Evolutionary conservation across 805 yeast genomes (phyloP).

Genomic region (Saccharomycopsis selenospora): DNA sequence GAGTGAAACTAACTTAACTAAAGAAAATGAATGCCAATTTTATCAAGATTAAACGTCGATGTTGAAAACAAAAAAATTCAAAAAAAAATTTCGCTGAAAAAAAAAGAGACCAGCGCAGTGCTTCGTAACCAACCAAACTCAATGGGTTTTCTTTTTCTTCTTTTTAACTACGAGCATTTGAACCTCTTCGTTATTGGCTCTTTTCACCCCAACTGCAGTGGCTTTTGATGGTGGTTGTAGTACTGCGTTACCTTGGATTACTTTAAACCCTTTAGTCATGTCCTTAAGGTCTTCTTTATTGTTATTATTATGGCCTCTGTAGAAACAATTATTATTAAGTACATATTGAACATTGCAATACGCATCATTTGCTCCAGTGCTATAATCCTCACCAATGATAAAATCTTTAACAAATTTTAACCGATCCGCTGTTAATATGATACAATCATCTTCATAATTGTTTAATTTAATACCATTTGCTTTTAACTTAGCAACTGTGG

Average conservation of each 20-base stretch:
- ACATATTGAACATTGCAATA: slow-evolving; percentile 31
- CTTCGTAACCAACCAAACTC: too few species aligned
- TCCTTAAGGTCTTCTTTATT: not conserved
- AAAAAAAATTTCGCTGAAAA: too few species aligned
- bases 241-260: not conserved
- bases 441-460: slow-evolving; percentile 21
- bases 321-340: slow-evolving; percentile 9
- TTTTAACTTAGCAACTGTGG: not conserved
- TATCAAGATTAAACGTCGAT: too few species aligned
- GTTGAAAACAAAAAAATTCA: too few species aligned
- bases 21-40: too few species aligned
- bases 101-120: too few species aligned
- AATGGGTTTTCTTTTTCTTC: not conserved
- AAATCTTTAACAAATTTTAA: slow-evolving; percentile 35
- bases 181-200: not conserved
- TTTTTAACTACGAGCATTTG: not conserved
- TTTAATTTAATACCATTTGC: slow-evolving; percentile 10
- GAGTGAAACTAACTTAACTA: too few species aligned
- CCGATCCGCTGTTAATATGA: slow-evolving; percentile 25
- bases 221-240: not conserved
- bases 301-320: too few species aligned
- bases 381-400: slow-evolving; percentile 44
- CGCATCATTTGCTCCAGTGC: slow-evolving; percentile 33
- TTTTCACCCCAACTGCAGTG: not conserved
- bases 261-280: not conserved